Evolutionary conservation across 768 basidiomycete genomes (phyloP).

Genomic region (Xerocomus brunneocitrinus): DNA sequence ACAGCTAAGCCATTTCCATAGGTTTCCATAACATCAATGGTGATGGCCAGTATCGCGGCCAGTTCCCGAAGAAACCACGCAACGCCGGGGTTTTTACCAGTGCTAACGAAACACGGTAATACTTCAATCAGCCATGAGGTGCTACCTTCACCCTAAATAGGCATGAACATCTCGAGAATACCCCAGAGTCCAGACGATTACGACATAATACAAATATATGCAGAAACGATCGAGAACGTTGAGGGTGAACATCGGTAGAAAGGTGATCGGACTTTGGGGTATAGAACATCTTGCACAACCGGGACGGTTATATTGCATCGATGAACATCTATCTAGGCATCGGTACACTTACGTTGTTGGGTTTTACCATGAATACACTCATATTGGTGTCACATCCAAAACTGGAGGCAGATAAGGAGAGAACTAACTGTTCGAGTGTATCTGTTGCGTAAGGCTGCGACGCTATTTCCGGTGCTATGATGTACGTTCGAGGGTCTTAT

Average conservation of each 20-base stretch:
- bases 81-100: no score
- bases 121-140: background rate
- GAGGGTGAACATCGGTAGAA: background rate
- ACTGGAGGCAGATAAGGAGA: background rate
- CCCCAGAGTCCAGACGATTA: background rate
- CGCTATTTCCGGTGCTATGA: conserved; percentile 52
- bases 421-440: conserved; percentile 53
- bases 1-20: background rate
- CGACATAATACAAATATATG: background rate
- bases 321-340: no score
- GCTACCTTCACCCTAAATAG: background rate
- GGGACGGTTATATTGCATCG: no score
- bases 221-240: background rate
- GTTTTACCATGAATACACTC: no score
- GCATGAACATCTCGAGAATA: background rate
- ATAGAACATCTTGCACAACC: no score
- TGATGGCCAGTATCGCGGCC: background rate
- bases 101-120: background rate
- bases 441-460: conserved; percentile 64
- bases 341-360: no score
- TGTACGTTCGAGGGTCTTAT: conserved; percentile 41
- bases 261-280: background rate
- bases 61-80: no score
- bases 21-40: background rate
- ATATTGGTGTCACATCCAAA: no score